Evolutionary conservation across 2,329 filamentous ascomycete species (phyloP).

Genomic region (Truncatella angustata): DNA sequence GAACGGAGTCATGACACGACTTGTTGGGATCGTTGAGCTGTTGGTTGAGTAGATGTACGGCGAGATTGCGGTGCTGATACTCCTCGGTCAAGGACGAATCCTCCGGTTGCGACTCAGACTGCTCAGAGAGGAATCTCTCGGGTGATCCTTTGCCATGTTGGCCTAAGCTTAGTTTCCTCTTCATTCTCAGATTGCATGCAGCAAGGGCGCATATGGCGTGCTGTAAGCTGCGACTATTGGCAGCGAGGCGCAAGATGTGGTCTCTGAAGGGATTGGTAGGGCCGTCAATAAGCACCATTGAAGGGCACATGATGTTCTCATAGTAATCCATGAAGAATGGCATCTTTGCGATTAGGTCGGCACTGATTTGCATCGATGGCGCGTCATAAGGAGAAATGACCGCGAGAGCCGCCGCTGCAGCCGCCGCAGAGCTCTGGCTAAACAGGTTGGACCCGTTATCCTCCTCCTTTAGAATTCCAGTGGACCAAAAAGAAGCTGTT

Average conservation of each 20-base stretch:
- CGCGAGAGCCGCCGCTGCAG: background rate
- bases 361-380: slow-evolving; percentile 50
- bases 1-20: slow-evolving; percentile 79
- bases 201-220: slow-evolving; percentile 89
- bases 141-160: slow-evolving; percentile 53
- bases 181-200: slow-evolving; percentile 88
- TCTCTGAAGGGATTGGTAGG: slow-evolving; percentile 82
- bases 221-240: slow-evolving; percentile 77
- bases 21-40: slow-evolving; percentile 75
- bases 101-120: slow-evolving; percentile 47
- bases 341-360: slow-evolving; percentile 72
- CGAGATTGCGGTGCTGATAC: slow-evolving; percentile 75
- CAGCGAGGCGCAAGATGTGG: slow-evolving; percentile 76
- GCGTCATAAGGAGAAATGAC: slow-evolving; percentile 37
- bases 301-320: slow-evolving; percentile 85
- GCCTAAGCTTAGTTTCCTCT: slow-evolving; percentile 63
- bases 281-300: slow-evolving; percentile 87
- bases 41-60: slow-evolving; percentile 79
- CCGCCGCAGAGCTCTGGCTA: slow-evolving; percentile 41
- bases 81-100: slow-evolving; percentile 74
- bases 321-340: slow-evolving; percentile 93
- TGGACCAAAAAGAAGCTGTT: slow-evolving; percentile 48
- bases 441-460: slow-evolving; percentile 38
- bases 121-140: slow-evolving; percentile 44
- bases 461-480: slow-evolving; percentile 42